Conservation (phyloP, 2,329 filamentous ascomycete species). For the Aschersonia sp. region DNA sequence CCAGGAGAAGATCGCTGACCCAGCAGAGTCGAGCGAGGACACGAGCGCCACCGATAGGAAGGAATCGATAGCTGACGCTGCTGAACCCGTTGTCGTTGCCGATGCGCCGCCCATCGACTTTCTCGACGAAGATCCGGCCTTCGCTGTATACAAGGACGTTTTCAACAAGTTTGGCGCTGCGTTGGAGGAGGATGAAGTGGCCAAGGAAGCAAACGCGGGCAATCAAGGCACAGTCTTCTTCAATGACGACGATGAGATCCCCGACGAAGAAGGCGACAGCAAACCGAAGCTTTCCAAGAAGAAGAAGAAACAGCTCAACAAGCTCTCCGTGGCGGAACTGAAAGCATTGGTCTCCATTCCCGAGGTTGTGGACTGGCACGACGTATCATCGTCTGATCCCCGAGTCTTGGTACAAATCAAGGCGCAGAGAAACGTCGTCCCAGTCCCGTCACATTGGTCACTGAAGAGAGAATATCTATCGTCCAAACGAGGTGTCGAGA, state of each 20-base stretch:
- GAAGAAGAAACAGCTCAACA: slow-evolving; percentile 81
- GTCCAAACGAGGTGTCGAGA: slow-evolving; percentile 93
- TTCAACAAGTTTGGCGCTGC: slow-evolving; percentile 63
- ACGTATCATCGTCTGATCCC: slow-evolving; percentile 82
- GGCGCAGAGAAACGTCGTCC: slow-evolving; percentile 85
- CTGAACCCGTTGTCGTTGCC: slow-evolving; percentile 20
- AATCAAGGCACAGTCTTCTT: slow-evolving; percentile 80
- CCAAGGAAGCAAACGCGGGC: slow-evolving; percentile 49
- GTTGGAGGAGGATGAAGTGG: slow-evolving; percentile 45
- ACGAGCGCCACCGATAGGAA: not conserved
- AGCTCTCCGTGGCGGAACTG: slow-evolving; percentile 85
- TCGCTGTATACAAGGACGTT: slow-evolving; percentile 69
- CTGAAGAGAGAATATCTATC: slow-evolving; percentile 94
- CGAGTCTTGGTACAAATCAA: slow-evolving; percentile 87
- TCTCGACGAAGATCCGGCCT: slow-evolving; percentile 57
- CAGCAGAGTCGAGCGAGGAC: slow-evolving; percentile 11
- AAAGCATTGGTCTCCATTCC: slow-evolving; percentile 85
- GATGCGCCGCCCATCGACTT: slow-evolving; percentile 44
- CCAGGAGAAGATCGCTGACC: not conserved
- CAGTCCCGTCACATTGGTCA: slow-evolving; percentile 87
- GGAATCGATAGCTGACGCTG: not conserved
- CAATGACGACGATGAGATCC: slow-evolving; percentile 73
- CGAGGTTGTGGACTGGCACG: slow-evolving; percentile 95
- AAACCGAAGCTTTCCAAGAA: slow-evolving; percentile 78
- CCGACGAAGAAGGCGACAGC: slow-evolving; percentile 60